Percentiles rank a stretch among this genome's conserved stretches.
These are phyloP conservation scores for Podospora sp. DNA, from an alignment of 495 filamentous ascomycete genomes.

Conservation along the genomic window DNA sequence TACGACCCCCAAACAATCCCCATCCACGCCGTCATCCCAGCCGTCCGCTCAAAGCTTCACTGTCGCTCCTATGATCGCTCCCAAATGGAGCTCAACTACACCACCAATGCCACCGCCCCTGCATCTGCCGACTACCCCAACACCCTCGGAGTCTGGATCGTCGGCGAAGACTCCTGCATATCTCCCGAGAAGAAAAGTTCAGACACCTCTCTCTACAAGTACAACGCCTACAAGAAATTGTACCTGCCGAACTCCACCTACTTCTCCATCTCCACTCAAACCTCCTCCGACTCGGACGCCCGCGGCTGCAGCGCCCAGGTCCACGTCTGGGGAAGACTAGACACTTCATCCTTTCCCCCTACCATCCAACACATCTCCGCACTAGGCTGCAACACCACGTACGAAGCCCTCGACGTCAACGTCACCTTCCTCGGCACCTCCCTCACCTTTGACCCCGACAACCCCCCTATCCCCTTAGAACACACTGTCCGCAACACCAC, in stretches of 20 bases:
- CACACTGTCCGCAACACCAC: background rate
- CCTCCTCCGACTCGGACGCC: background rate
- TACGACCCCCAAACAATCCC: background rate
- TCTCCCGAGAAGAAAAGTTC: no score
- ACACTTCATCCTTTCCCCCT: background rate
- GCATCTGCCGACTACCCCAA: background rate
- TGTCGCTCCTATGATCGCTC: constrained; percentile 17
- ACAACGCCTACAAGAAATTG: background rate
- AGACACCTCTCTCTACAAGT: no score
- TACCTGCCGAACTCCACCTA: background rate
- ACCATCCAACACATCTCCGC: constrained; percentile 11
- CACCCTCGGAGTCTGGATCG: constrained; percentile 2
- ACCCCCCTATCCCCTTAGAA: constrained; percentile 18
- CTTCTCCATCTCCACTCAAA: background rate
- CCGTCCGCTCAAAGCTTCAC: constrained; percentile 5
- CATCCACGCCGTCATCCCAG: constrained; percentile 16
- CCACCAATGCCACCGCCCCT: background rate
- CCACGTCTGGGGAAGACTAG: constrained; percentile 24
- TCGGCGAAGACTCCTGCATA: background rate
- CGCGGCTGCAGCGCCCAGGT: constrained; percentile 11
- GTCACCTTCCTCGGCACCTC: constrained; percentile 19
- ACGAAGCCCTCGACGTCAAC: constrained; percentile 21
- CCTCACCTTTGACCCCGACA: constrained; percentile 19
- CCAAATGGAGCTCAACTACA: constrained; percentile 15
- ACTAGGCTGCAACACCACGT: constrained; percentile 24